Evolutionary conservation across 352 stramenopile genomes (phyloP), one percentile per base, ranked within the genome.

Genomic region (Pelagophyceae sp.): DNA sequence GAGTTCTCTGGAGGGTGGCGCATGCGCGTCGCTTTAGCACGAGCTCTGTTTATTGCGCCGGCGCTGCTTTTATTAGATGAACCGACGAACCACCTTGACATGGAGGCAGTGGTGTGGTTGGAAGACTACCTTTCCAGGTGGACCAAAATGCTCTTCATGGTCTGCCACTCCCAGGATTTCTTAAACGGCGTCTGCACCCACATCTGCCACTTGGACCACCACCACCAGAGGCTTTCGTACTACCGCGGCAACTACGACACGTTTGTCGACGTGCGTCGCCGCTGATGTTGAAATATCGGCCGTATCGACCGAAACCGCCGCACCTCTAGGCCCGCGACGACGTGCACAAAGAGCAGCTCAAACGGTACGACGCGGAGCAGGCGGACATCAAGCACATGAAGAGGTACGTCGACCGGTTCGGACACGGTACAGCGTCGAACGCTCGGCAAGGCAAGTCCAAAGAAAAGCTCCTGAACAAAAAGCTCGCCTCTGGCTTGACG

Each of bases 301-400:
- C n/a, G n/a, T n/a, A n/a, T n/a, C n/a, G n/a, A n/a, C n/a, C n/a
- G n/a, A n/a, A n/a, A n/a, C n/a, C n/a, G n/a, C n/a, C n/a, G n/a
- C n/a, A n/a, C n/a, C n/a, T n/a, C n/a, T n/a, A n/a, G 94, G 98
- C n/a, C n/a, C n/a, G n/a, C n/a, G n/a, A n/a, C 81, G 93, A 98
- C 78, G 35, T n/a, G 2, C 2, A 11, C 15, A 54, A 15, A 11
- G 98, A 99, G 87, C 94, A 98, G 86, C 96, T 97, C 92, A 98
- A 98, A 83, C 90, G 92, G 78, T 98, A 97, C 86, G 90, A 95
- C 79, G 37, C 33, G 35, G 67, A 74, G 80, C 90, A 95, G 82
- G 90, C 94, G 38, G 92, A 98, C 85, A 98, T 98, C 81, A 98
- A 97, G 86, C 90, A 94, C 86, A 98, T 98, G 94, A 98, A 98